Percentiles rank a stretch among this genome's conserved stretches.
These are phyloP conservation scores for Eimeria maxima DNA, from an alignment of 169 alveolate species.

Conservation along the genomic window DNA sequence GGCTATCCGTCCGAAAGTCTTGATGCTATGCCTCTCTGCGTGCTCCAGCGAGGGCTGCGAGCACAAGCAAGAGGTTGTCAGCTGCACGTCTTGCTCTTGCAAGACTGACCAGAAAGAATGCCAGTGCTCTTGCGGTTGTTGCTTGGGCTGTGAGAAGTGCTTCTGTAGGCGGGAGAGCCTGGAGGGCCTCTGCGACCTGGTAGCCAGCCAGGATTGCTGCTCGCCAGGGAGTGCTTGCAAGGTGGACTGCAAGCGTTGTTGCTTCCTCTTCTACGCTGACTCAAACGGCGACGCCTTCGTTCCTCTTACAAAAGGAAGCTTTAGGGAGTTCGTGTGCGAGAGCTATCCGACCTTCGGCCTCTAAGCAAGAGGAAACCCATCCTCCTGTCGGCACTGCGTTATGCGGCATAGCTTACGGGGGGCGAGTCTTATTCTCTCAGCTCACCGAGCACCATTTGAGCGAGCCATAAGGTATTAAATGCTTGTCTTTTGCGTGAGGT, in stretches of 20 bases:
- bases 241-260: constrained; percentile 53
- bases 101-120: neutral
- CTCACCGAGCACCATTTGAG: neutral
- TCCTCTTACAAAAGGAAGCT: constrained; percentile 54
- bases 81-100: constrained; percentile 27
- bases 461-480: neutral
- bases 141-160: constrained; percentile 21
- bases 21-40: constrained; percentile 57
- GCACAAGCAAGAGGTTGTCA: neutral
- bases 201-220: constrained; percentile 38
- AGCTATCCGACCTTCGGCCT: constrained; percentile 49
- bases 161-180: constrained; percentile 27
- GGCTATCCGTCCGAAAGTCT: constrained; percentile 64
- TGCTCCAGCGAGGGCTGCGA: constrained; percentile 15
- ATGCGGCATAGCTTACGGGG: neutral
- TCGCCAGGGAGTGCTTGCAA: constrained; percentile 3
- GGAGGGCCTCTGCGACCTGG: constrained; percentile 49
- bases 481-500: neutral
- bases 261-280: constrained; percentile 75
- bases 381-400: neutral
- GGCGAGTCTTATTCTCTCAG: neutral
- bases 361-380: neutral
- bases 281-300: constrained; percentile 57
- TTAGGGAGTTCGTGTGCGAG: constrained; percentile 50
- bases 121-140: constrained; percentile 39